Base-by-base conservation (phyloP, 345 rosid genomes). In the Cochlearia excelsa region DNA sequence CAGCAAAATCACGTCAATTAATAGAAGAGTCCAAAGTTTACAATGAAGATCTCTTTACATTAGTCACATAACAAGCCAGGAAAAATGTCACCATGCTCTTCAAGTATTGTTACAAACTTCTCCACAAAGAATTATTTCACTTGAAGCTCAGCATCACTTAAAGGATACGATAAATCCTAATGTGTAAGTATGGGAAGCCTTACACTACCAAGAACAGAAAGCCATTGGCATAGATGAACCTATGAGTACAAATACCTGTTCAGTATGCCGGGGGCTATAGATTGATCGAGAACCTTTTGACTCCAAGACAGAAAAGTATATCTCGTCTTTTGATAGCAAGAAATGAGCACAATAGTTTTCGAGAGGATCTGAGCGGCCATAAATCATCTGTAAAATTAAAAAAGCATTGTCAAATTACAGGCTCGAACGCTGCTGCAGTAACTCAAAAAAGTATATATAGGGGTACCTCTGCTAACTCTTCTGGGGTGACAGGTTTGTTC, bases 271-370 rank as follows among this genome's bases (percentile, higher is more conserved):
- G 68, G 98, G 98, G 37, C 76, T 76, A 72, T 88, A 92, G 63
- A 82, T 70, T 34, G 84, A 71, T 38, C 75, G 74, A 46, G 80
- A 79, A 64, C 97, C 97, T 81, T 82, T 92, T 26, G 77, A 65
- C 67, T 81, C 93, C 69, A 73, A 51, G 23, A 86, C 79, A 39
- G 81, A 70, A 67, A 92, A 92, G 78, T 86, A 92, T 30, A 83
- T 56, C 54, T 86, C 96, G 74, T 92, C 98, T 61, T 78, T 81
- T 52, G 97, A 86, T 43, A 92, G 75, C 82, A 92, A 75, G 65
- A 82, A 85, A 79, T 92, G 98, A 47, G 97, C 86, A 72, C 96
- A 88, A 31, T 88, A 92, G 82, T 90, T 79, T 73, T 86, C 97
- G 53, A 86, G 84, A 51, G 97, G 84, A 69, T 88, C 97, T 7